A percentile compares a stretch with the other conserved stretches of the same genome.
These are phyloP conservation scores for Lasiosphaeriaceae sp. DNA, from an alignment of 495 filamentous ascomycete species.

Conservation along the genomic window DNA sequence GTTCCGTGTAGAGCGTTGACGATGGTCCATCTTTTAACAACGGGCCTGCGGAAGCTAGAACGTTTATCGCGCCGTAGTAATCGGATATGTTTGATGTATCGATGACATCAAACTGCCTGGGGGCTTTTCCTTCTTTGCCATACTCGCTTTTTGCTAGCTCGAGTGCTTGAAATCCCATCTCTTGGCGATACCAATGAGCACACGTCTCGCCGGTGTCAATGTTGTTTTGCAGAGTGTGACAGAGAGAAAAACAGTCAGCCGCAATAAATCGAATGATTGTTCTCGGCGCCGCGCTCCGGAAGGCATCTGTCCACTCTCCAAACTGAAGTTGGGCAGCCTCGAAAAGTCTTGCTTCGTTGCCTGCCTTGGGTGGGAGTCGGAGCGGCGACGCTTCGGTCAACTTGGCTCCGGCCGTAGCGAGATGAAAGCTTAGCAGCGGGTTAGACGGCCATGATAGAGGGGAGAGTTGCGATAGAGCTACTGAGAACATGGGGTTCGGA, in stretches of 20 bases:
- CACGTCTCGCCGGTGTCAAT: conserved; percentile 12
- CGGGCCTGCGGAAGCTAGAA: conserved; percentile 45
- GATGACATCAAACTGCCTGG: conserved; percentile 51
- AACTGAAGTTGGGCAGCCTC: conserved; percentile 28
- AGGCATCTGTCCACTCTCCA: conserved; percentile 29
- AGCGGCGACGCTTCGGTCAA: conserved; percentile 15
- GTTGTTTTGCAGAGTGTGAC: conserved; percentile 40
- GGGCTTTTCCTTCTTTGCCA: conserved; percentile 24
- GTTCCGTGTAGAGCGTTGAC: conserved; percentile 46
- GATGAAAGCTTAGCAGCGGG: conserved; percentile 44
- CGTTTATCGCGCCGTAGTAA: conserved; percentile 44
- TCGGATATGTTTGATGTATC: conserved; percentile 55
- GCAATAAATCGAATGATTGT: conserved; percentile 40
- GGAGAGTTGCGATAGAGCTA: background rate
- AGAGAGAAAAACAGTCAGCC: conserved; percentile 44
- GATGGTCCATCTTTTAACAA: conserved; percentile 37
- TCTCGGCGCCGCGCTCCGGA: conserved; percentile 19
- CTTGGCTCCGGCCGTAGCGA: conserved; percentile 27
- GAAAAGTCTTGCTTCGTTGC: background rate
- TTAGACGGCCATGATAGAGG: conserved; percentile 41
- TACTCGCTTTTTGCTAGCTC: conserved; percentile 41
- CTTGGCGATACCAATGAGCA: conserved; percentile 28
- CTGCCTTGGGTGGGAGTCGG: background rate
- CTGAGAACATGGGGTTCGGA: conserved; percentile 36
- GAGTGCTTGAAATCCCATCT: conserved; percentile 23